phyloP scores from a whole-genome alignment of 345 rosid species.

The Eucalyptus marginata region DNA sequence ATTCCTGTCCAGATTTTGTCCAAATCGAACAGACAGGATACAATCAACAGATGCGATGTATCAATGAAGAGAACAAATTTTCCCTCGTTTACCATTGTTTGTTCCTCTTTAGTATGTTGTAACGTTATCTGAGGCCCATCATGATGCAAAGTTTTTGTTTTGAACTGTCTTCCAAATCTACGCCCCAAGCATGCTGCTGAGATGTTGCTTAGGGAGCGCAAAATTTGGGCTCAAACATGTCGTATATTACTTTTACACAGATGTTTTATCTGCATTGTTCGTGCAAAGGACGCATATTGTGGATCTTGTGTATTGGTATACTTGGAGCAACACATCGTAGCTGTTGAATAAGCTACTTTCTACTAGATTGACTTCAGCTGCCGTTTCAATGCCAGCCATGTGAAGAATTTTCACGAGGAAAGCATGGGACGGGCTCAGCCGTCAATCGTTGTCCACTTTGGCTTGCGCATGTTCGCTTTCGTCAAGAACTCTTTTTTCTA shows the following conservation, averaged over 20 bases:
- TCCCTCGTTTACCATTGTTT: neutral
- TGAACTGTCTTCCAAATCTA: neutral
- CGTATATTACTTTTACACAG: neutral
- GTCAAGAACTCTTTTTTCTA: neutral
- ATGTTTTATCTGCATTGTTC: neutral
- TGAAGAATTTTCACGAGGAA: neutral
- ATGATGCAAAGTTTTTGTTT: neutral
- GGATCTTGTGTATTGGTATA: neutral
- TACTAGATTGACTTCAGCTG: neutral
- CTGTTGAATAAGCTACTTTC: neutral
- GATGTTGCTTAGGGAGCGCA: neutral
- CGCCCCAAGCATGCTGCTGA: neutral
- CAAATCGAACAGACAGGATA: neutral
- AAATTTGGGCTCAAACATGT: neutral
- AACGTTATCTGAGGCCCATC: neutral
- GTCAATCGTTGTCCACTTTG: neutral
- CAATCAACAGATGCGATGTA: neutral
- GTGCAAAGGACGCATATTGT: neutral
- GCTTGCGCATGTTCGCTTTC: neutral
- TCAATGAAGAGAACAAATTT: accelerated
- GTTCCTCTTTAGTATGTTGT: neutral
- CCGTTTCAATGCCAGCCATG: neutral
- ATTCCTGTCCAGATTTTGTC: neutral
- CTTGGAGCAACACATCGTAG: neutral
- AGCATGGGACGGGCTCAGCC: neutral